phyloP scores from a whole-genome alignment of 768 basidiomycete genomes.

The Lactarius hengduanensis region DNA sequence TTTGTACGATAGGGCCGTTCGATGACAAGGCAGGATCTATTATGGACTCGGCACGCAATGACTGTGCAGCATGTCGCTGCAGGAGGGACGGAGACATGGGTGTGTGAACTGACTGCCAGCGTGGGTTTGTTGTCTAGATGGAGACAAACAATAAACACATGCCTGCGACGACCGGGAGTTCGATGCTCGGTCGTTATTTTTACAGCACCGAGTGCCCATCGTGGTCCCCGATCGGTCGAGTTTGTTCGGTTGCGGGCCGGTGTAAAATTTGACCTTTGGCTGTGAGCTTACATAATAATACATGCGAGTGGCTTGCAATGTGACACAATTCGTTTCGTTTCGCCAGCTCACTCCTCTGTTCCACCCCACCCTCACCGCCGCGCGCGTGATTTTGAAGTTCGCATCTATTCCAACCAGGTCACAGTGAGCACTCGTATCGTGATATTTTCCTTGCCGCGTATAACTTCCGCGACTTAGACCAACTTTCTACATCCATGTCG shows the following conservation, averaged over 20 bases:
- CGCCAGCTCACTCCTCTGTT: slow-evolving; percentile 13
- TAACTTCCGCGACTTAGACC: slow-evolving; percentile 8
- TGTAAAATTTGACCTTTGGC: background rate
- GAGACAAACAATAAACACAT: background rate
- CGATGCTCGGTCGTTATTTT: too few species aligned
- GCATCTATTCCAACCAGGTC: background rate
- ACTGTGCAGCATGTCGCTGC: slow-evolving; percentile 9
- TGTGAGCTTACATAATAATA: slow-evolving; percentile 1
- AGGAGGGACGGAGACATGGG: slow-evolving; percentile 13
- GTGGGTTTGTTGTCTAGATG: background rate
- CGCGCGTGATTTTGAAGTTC: slow-evolving; percentile 3
- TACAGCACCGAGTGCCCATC: too few species aligned
- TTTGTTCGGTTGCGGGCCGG: background rate
- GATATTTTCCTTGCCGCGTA: background rate
- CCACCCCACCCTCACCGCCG: slow-evolving; percentile 19
- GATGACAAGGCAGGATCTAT: background rate
- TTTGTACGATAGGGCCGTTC: background rate
- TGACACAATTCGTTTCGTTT: slow-evolving; percentile 10
- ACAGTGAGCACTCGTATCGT: slow-evolving; percentile 14
- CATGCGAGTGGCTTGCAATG: background rate
- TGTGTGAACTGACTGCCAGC: background rate
- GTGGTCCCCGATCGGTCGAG: too few species aligned
- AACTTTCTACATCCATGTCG: slow-evolving; percentile 33
- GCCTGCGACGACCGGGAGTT: background rate
- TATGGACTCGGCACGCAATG: slow-evolving; percentile 2